Conservation (phyloP, 352 stramenopile genomes). For the Aphanomyces stellatus region DNA sequence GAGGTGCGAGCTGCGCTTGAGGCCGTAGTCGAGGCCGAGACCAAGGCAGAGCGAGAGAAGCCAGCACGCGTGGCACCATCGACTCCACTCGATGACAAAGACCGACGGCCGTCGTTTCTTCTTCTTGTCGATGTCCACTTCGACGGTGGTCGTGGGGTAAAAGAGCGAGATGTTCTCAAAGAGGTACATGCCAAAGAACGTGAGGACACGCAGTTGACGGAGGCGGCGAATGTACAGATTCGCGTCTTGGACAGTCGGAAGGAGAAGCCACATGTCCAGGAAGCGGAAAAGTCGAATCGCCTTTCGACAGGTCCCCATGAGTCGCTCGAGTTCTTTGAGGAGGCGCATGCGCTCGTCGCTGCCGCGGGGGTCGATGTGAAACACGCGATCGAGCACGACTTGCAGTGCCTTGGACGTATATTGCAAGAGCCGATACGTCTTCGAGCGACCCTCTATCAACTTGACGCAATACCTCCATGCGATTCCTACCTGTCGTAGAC, state of each 20-base stretch:
- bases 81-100: slow-evolving; percentile 23
- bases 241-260: slow-evolving; percentile 34
- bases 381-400: slow-evolving; percentile 28
- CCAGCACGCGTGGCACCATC: slow-evolving; percentile 44
- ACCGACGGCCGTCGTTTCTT: neutral
- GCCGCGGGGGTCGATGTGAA: neutral
- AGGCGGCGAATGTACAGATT: slow-evolving; percentile 26
- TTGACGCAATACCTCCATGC: too few species aligned
- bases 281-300: slow-evolving; percentile 60
- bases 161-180: slow-evolving; percentile 56
- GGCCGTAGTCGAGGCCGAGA: slow-evolving; percentile 37
- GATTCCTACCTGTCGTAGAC: slow-evolving; percentile 1
- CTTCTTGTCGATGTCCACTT: neutral
- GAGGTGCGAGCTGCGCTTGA: slow-evolving; percentile 27
- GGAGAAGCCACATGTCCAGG: slow-evolving; percentile 48
- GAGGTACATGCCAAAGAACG: slow-evolving; percentile 58
- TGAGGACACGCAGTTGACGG: slow-evolving; percentile 36
- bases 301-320: slow-evolving; percentile 48
- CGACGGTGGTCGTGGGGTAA: slow-evolving; percentile 25
- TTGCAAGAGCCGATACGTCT: slow-evolving; percentile 51
- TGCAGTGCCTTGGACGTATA: slow-evolving; percentile 49
- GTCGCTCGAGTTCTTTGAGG: slow-evolving; percentile 25
- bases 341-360: neutral
- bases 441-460: slow-evolving; percentile 46
- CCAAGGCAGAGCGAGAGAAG: slow-evolving; percentile 47